Base-by-base conservation (phyloP, 2,329 filamentous ascomycete genomes). In the Sodiomyces alkalinus region DNA sequence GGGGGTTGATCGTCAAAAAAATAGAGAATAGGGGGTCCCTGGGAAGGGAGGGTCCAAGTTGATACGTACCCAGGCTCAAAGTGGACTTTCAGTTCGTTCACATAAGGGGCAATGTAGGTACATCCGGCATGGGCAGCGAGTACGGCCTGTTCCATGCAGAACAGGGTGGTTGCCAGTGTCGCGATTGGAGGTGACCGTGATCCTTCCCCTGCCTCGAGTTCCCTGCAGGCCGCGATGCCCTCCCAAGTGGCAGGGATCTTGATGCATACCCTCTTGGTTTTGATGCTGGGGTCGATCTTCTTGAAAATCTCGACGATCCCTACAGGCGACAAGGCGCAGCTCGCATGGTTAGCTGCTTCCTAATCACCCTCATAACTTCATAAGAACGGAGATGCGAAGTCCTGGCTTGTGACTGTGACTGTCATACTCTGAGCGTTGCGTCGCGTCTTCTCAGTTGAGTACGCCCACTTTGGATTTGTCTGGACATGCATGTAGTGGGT, bases 171-270 rank as follows among this genome's bases (percentile, higher is more conserved):
- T 0, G 68, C 69, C 3, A 77, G 51, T 0, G 72, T 75, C 2
- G 56, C 51, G 4, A 25, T 17, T n/a, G n/a, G n/a, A n/a, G n/a
- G n/a, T n/a, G n/a, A n/a, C n/a, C n/a, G n/a, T n/a, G n/a, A n/a
- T n/a, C n/a, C n/a, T 5, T 25, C 23, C 8, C 17, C 23, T 14
- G 16, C 17, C 39, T 75, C 61, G 4, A 78, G 51, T 4, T 51
- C 49, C 3, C 54, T 56, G 34, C 70, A 75, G 2, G 73, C 73
- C 38, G 64, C 56, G 10, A 78, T 51, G 2, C 73, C 73, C 40
- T 75, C 69, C 62, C 67, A 76, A 0, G 70, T 76, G 6, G 61
- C 56, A 0, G 70, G 67, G 22, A 78, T 64, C 41, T 77, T 77
- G 49, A 76, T 70, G 35, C 65, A 74, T 16, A 76, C 50, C 17